Evolutionary conservation across 1,139 yeast species (phyloP), one percentile per base, ranked within the genome.

Genomic region (Yamadazyma atlantica): DNA sequence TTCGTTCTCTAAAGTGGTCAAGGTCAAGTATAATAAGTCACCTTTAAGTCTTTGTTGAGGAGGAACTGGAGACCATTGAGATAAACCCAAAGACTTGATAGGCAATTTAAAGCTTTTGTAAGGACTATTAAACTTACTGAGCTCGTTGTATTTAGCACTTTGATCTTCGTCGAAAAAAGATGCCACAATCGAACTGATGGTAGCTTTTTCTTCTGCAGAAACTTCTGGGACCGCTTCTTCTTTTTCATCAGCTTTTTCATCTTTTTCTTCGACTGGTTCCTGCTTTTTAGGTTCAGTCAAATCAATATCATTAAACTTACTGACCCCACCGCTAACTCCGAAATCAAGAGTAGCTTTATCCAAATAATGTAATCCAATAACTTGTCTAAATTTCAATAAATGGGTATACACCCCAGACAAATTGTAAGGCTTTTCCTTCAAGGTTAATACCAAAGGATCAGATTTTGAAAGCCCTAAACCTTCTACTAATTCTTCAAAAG

Each of bases 41-140:
- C 97, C 98, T 55, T 74, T 77, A 22, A 73, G 46, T 41, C 67
- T 66, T 55, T 75, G 82, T 33, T 73, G 67, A 5, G 80, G 69
- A n/a, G 95, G 89, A 14, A 84, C 88, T 10, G 95, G 94, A 46
- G 87, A 82, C 94, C 96, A 90, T 41, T 80, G 79, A n/a, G 96
- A 85, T 35, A 88, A 58, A 38, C 73, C 66, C 37, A 85, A 64
- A 0, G 82, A 71, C 46, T 71, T 75, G 43, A 89, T 68, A 21
- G 77, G 76, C 4, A 41, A 14, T 23, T 41, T 42, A 29, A 46
- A 45, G 24, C 39, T 31, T 4, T 31, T 31, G 24, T 43, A 43
- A 17, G 50, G 50, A 32, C 38, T 36, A 6, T 12, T 25, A 14
- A 37, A 35, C 2, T 26, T 8, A 11, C 40, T 41, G 19, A 38